These are phyloP conservation scores for Cercospora sp. DNA, from an alignment of 2,329 filamentous ascomycete species.

Conservation along the genomic window DNA sequence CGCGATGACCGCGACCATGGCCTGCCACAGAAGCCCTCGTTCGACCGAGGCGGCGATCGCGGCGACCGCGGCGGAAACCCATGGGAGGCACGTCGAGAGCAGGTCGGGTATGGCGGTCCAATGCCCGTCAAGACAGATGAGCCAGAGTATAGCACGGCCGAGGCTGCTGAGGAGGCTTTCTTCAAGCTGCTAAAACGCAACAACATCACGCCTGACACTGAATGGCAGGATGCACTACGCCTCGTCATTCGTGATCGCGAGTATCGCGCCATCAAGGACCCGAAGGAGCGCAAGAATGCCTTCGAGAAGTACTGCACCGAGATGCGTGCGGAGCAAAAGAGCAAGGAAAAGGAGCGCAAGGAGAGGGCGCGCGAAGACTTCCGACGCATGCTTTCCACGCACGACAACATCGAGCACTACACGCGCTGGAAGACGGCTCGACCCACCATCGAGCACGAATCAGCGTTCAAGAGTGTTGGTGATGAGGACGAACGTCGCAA, in stretches of 20 bases:
- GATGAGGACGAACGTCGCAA: constrained; percentile 84
- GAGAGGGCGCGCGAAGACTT: constrained; percentile 92
- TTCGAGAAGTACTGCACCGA: constrained; percentile 96
- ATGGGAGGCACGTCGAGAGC: constrained; percentile 38
- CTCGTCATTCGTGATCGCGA: constrained; percentile 86
- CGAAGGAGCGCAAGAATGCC: constrained; percentile 82
- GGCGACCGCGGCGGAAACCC: constrained; percentile 33
- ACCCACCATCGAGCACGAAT: constrained; percentile 91
- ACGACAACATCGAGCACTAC: constrained; percentile 96
- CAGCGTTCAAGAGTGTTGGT: constrained; percentile 87
- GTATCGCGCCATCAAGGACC: constrained; percentile 89
- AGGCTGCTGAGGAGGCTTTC: constrained; percentile 92
- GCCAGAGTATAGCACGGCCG: constrained; percentile 74
- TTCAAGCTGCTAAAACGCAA: constrained; percentile 83
- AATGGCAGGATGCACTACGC: constrained; percentile 86
- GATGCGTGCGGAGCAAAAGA: constrained; percentile 87
- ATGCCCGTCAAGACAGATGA: constrained; percentile 40
- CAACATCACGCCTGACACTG: constrained; percentile 87
- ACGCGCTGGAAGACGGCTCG: constrained; percentile 96
- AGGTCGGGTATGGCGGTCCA: constrained; percentile 38
- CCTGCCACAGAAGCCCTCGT: constrained; percentile 43
- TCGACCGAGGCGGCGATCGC: constrained; percentile 34
- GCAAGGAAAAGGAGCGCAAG: constrained; percentile 88
- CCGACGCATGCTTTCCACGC: constrained; percentile 90
- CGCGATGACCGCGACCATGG: constrained; percentile 44